Evolutionary conservation across 164 flowering plant species (phyloP), one percentile per base, ranked within the genome.

Genomic region (Sedum album): DNA sequence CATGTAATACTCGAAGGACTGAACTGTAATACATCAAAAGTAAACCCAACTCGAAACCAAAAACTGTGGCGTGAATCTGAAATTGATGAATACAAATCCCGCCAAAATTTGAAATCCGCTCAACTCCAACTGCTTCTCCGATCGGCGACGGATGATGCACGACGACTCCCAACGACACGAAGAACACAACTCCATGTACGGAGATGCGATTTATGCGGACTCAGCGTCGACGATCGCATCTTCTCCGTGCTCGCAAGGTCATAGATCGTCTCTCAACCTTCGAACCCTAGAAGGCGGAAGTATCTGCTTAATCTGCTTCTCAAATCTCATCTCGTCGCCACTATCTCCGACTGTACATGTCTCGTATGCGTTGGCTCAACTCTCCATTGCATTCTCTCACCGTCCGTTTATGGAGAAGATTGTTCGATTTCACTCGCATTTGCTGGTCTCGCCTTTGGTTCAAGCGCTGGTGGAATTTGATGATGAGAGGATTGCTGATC

Each of bases 321-420:
- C 87, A 70, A 85, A 90, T 68, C 91, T 91, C 65, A 71, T 91
- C 76, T 78, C 89, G 41, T 69, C 73, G 69, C 88, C 93, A 30
- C 69, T 61, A 35, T 81, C 97, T 5, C 92, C 85, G n/a, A 76
- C 96, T 11, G 41, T 89, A 55, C 97, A 90, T 72, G 81, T 88
- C 64, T 86, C 92, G 73, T 88, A 88, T 82, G 97, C 97, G 8
- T 86, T 94, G 68, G 87, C 95, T 0, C 97, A 90, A 83, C 86
- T 94, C 77, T 86, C 86, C 25, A 79, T 30, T 9, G 91, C 96
- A 39, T 69, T 89, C 73, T 76, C 85, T 15, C 76, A 85, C 18
- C 89, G 88, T 51, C 71, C 63, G 1, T 88, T 88, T 70, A 81
- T 82, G 72, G 73, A 65, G 6, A 61, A 72, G 31, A 77, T 86